Conservation (phyloP, 768 basidiomycete genomes). For the Leccinum ochraceum region DNA sequence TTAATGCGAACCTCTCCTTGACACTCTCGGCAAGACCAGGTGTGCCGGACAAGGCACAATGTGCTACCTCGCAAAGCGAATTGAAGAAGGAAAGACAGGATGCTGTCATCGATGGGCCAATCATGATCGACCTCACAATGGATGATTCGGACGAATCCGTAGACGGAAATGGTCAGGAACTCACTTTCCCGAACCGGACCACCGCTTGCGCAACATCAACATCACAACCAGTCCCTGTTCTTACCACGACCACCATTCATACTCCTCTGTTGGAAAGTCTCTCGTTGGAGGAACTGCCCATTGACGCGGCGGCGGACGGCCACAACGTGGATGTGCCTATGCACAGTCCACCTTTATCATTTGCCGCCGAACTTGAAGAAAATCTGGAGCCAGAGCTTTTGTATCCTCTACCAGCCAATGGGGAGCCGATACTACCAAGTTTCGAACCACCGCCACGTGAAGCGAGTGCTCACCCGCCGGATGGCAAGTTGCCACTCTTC, state of each 20-base stretch:
- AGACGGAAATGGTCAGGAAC: constrained; percentile 10
- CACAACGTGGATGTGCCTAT: constrained; percentile 24
- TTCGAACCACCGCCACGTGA: constrained; percentile 14
- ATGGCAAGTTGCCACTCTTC: constrained; percentile 44
- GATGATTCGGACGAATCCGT: constrained; percentile 27
- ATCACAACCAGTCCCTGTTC: constrained; percentile 9
- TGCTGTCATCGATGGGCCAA: constrained; percentile 15
- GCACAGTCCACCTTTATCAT: constrained; percentile 18
- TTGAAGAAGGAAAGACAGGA: constrained; percentile 3
- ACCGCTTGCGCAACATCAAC: constrained; percentile 5
- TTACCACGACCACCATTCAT: constrained; percentile 12
- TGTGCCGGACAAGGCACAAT: constrained; percentile 3
- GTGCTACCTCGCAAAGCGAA: not conserved
- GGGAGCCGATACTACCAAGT: constrained; percentile 6
- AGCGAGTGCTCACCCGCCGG: constrained; percentile 9
- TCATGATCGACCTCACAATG: constrained; percentile 30
- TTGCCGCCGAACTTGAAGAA: constrained; percentile 9
- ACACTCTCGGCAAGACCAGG: not conserved
- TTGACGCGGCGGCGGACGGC: constrained; percentile 1
- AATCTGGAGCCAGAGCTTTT: constrained; percentile 11
- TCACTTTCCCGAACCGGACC: constrained; percentile 12
- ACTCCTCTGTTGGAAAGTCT: constrained; percentile 25
- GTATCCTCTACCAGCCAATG: constrained; percentile 5
- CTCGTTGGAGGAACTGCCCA: constrained; percentile 20
- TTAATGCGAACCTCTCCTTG: not conserved